These are phyloP conservation scores for Diaporthe ilicicola DNA, from an alignment of 2,329 filamentous ascomycete species.

Conservation along the genomic window DNA sequence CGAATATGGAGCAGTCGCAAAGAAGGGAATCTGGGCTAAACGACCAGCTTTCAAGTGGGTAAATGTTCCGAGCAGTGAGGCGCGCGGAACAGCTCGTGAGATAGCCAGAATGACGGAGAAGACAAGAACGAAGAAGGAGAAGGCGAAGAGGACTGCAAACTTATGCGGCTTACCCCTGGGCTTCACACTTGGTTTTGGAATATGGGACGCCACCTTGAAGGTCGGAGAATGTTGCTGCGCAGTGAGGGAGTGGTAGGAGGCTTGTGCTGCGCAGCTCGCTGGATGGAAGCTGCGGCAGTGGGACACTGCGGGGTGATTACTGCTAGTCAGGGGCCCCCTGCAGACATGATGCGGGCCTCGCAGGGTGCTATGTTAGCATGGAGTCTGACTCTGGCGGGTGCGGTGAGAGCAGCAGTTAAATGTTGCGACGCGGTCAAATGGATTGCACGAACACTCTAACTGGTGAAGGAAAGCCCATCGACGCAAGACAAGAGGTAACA, in stretches of 20 bases:
- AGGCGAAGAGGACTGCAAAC: conserved; percentile 50
- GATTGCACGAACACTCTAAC: neutral
- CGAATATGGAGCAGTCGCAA: conserved; percentile 42
- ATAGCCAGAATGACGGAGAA: conserved; percentile 73
- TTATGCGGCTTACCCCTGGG: conserved; percentile 23
- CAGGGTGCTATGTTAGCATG: neutral
- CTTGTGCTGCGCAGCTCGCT: conserved; percentile 2
- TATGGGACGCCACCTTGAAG: conserved; percentile 50
- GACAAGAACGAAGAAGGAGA: conserved; percentile 62
- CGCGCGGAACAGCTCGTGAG: conserved; percentile 65
- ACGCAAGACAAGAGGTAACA: neutral
- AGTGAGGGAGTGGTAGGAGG: conserved; percentile 23
- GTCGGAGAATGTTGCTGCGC: conserved; percentile 35
- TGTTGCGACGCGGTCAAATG: neutral
- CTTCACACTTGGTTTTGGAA: conserved; percentile 35
- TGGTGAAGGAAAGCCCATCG: neutral
- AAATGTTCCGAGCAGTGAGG: conserved; percentile 66
- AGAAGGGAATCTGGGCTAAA: conserved; percentile 42
- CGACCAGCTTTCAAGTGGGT: conserved; percentile 41
- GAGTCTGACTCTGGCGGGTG: neutral
- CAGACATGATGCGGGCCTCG: neutral
- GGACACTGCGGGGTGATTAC: conserved; percentile 28
- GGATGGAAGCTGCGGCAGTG: conserved; percentile 8
- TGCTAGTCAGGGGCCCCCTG: conserved; percentile 23
- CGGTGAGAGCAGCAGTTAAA: neutral